phyloP scores from a whole-genome alignment of 2,329 filamentous ascomycete species.

The Rhynchosporium agropyri region DNA sequence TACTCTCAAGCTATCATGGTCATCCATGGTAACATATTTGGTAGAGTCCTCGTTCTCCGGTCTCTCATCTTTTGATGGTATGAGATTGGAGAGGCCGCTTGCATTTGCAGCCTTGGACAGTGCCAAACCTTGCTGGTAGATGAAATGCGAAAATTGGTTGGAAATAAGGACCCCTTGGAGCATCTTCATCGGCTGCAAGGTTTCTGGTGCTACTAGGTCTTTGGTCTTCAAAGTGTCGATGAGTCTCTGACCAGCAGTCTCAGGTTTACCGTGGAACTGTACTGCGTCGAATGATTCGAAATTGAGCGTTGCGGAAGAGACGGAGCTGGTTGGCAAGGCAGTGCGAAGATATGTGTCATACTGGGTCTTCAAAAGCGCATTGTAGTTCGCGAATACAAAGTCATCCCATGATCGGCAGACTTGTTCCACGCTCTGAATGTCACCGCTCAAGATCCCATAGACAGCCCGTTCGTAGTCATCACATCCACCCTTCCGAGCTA shows the following conservation, averaged over 20 bases:
- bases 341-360: slow-evolving; percentile 72
- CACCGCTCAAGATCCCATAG: slow-evolving; percentile 87
- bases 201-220: slow-evolving; percentile 58
- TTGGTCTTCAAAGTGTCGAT: slow-evolving; percentile 62
- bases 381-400: slow-evolving; percentile 83
- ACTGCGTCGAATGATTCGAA: slow-evolving; percentile 67
- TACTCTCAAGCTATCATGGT: slow-evolving; percentile 68
- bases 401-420: slow-evolving; percentile 85
- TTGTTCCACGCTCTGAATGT: slow-evolving; percentile 74
- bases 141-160: slow-evolving; percentile 58
- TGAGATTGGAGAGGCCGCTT: slow-evolving; percentile 47
- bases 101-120: slow-evolving; percentile 53
- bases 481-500: slow-evolving; percentile 68
- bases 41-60: slow-evolving; percentile 45
- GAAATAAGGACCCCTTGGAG: slow-evolving; percentile 77
- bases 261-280: slow-evolving; percentile 60
- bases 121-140: slow-evolving; percentile 60
- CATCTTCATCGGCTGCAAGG: slow-evolving; percentile 68
- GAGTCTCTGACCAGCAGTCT: slow-evolving; percentile 58
- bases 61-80: slow-evolving; percentile 45
- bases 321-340: slow-evolving; percentile 55
- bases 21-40: slow-evolving; percentile 57
- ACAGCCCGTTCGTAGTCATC: slow-evolving; percentile 86
- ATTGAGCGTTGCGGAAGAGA: slow-evolving; percentile 57
- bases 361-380: slow-evolving; percentile 77